Evolutionary conservation across 2,329 filamentous ascomycete genomes (phyloP), one percentile per base, ranked within the genome.

Genomic region (Scedosporium minutisporum): DNA sequence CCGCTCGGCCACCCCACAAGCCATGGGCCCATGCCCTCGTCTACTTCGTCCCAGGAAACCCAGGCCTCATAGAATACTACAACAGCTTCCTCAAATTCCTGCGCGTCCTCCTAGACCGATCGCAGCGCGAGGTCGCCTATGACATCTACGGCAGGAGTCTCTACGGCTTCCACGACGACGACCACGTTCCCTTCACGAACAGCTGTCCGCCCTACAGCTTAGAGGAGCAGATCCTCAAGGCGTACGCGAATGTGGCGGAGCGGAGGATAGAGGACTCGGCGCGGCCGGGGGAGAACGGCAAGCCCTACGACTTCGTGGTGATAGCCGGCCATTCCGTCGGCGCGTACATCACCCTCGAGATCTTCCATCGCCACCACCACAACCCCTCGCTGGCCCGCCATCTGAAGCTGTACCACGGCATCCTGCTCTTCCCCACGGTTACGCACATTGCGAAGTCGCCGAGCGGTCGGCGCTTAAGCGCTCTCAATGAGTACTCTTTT

Each of bases 11-110:
- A 27, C 65, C 66, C 2, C 60, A 29, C 21, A 58, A 60, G 7
- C 63, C 67, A 57, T 63, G 64, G 18, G 65, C 65, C 14, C 74
- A 69, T 64, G 75, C 74, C 64, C 81, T 92, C 59, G 76, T 93
- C 67, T 91, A 86, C 76, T 88, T 90, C 73, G 80, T 93, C 48
- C 84, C 87, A 29, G 90, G 90, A 21, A 93, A 93, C 66, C 90
- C 90, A 4, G 90, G 90, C 4, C 78, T 91, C 18, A 82, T 92
- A 60, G 83, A 81, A 63, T 93, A 90, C 78, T 93, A 93, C 73
- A 76, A 75, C 63, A 79, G 82, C 44, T 93, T 91, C 72, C 77
- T 92, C 10, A 76, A 76, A 0, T 76, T 80, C 14, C 75, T 92
- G 2, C 78, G 84, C 57, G 71, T 73, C 0, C 73, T 84, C 12